These are phyloP conservation scores for Boletus mariae DNA, from an alignment of 1,284 basidiomycete species.

Conservation along the genomic window DNA sequence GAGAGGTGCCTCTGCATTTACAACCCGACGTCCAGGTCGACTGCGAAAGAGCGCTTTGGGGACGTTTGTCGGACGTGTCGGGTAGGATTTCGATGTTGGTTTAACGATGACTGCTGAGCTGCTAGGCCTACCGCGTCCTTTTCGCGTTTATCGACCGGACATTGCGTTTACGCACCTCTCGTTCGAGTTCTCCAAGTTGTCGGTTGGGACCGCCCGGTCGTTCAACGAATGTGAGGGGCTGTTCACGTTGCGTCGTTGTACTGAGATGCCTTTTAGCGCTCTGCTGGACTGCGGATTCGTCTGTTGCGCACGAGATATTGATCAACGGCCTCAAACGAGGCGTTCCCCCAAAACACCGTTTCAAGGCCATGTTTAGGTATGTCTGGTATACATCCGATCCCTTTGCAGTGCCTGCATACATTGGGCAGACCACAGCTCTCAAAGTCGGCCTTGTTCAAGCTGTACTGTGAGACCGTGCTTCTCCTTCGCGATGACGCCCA, in stretches of 20 bases:
- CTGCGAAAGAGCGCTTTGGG: constrained; percentile 60
- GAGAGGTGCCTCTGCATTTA: constrained; percentile 53
- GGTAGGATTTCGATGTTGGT: no score
- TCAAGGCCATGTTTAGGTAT: constrained; percentile 61
- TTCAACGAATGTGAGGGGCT: constrained; percentile 59
- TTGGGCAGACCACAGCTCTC: constrained; percentile 46
- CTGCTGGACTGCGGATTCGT: constrained; percentile 61
- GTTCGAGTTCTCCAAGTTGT: constrained; percentile 58
- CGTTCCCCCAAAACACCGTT: constrained; percentile 64
- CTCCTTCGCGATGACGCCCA: constrained; percentile 10
- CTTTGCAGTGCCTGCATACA: constrained; percentile 1
- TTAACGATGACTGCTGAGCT: no score
- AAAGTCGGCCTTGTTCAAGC: constrained; percentile 46
- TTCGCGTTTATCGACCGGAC: constrained; percentile 44
- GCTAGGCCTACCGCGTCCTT: constrained; percentile 40
- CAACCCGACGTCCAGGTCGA: constrained; percentile 45
- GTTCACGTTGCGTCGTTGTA: constrained; percentile 12
- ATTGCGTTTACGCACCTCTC: constrained; percentile 55
- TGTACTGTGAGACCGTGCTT: constrained; percentile 33
- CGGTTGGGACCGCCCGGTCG: constrained; percentile 40
- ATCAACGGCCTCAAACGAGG: constrained; percentile 78
- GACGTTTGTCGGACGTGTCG: constrained; percentile 38
- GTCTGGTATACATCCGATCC: not conserved
- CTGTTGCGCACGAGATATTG: constrained; percentile 50
- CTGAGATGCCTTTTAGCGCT: constrained; percentile 44